phyloP scores from a whole-genome alignment of 768 basidiomycete species.

The Cantharellus cinnabarinus region DNA sequence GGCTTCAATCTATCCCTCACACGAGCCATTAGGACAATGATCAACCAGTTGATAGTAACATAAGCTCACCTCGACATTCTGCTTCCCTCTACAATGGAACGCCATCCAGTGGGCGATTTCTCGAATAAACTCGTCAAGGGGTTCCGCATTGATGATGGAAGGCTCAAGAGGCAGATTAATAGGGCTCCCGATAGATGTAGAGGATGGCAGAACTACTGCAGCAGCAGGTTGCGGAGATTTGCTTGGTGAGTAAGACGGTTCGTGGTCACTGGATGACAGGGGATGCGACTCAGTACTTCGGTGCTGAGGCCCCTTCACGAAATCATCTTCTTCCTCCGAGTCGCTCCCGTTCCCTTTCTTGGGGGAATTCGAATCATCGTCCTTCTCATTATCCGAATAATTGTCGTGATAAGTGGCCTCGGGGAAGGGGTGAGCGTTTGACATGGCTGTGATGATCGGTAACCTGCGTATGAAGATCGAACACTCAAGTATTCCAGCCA shows the following conservation, averaged over 20 bases:
- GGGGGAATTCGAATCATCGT: slow-evolving; percentile 1
- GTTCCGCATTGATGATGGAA: slow-evolving; percentile 75
- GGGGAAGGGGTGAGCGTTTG: neutral
- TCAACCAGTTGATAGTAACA: neutral
- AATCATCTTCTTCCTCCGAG: slow-evolving; percentile 14
- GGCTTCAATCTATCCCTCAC: slow-evolving; percentile 38
- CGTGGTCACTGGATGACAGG: slow-evolving; percentile 43
- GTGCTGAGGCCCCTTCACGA: slow-evolving; percentile 10
- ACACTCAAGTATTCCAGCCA: no score
- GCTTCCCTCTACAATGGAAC: slow-evolving; percentile 25
- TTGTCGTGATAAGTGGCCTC: slow-evolving; percentile 5
- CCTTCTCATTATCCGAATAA: slow-evolving; percentile 11
- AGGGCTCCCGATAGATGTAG: neutral
- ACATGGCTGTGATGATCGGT: no score
- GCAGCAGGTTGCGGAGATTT: neutral
- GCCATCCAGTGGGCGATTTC: slow-evolving; percentile 78
- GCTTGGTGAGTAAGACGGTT: neutral
- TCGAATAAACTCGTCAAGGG: slow-evolving; percentile 80
- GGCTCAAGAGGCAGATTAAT: slow-evolving; percentile 14
- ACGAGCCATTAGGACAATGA: neutral
- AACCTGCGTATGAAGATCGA: no score
- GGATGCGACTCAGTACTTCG: slow-evolving; percentile 1
- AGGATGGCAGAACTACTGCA: neutral
- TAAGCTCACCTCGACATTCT: slow-evolving; percentile 35
- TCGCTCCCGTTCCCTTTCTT: slow-evolving; percentile 13